Base-by-base conservation (phyloP, 2,329 filamentous ascomycete species). In the Clarireedia hainanense region DNA sequence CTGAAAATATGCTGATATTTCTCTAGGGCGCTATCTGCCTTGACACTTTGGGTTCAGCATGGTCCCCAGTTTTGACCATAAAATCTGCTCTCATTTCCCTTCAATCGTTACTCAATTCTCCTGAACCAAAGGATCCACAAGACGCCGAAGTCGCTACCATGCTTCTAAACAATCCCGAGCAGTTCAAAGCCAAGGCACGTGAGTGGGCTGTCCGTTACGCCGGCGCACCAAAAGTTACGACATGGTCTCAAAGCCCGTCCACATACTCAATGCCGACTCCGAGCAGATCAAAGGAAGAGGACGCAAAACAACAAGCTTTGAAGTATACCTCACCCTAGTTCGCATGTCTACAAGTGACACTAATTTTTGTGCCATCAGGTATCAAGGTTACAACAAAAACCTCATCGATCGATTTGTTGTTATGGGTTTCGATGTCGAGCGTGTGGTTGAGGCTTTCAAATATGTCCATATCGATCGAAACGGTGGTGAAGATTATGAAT, bases 21-120 rank as follows among this genome's bases (percentile, higher is more conserved):
- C 3, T 10, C 42, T 42, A 97, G 90, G 94, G 94, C 55, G 92
- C 91, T 26, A 99, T 99, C 70, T 99, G 94, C 68, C 84, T 99
- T 54, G 94, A 99, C 69, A 97, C 91, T 0, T 80, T 99, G 15
- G 86, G 88, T 9, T 81, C 81, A 12, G 90, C 88, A 64, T 99
- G 94, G 94, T 96, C 92, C 5, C 94, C 94, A 0, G 91, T 99
- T 24, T 81, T 96, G 59, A 99, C 92, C 14, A 92, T 99, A 71
- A 97, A 96, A 74, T 95, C 90, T 20, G 90, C 92, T 39, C 82
- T 99, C 47, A 84, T 99, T 57, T 96, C 91, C 27, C 79, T 99
- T 34, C 91, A 96, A 71, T 92, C 91, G 63, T 83, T 99, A 17
- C 88, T 99, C 67, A 90, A 90, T 73, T 89, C 86, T 17, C 94